Evolutionary conservation across 108 stramenopile genomes (phyloP), one percentile per base, ranked within the genome.

Genomic region (Cylindrotheca fusiformis): DNA sequence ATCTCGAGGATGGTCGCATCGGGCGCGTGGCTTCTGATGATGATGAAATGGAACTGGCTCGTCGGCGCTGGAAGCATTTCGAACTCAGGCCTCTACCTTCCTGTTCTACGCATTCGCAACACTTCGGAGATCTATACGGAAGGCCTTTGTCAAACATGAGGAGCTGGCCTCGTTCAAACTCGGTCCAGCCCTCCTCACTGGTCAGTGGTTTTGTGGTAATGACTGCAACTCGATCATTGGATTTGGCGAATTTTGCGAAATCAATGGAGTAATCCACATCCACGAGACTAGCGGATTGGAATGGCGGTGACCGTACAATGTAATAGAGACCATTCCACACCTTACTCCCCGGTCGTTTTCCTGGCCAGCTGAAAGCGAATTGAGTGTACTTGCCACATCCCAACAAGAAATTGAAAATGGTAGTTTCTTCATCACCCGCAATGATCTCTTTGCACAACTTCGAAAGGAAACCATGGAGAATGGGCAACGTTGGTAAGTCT

Each of bases 241-340:
- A 72, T 21, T 61, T 81, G 21, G 82, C 78, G 26, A 79, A 62
- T 53, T 68, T 58, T 2, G 84, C 55, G 72, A 89, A 86, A 45
- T 89, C 68, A 22, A 89, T 70, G 41, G 60, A 55, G 54, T 86
- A 86, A 55, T 85, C 84, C 22, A 61, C 63, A 60, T 79, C 77
- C 29, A 59, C 22, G 18, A 74, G 55, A 5, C 57, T 48, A 19
- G 91, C 86, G 8, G 58, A 80, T 1, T 79, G 63, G 50, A 96
- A 96, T 0, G 95, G 95, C 3, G 77, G 78, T 44, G 82, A 75
- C 4, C 95, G 65, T 0, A 94, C 70, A 21, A 87, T 70, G 68
- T 96, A 96, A 58, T 90, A 76, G 31, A 96, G 72, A 32, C 90
- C 91, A 67, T 96, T 96, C 91, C 91, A 96, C 2, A 87, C 86